Base-by-base conservation (phyloP, 441 rosid genomes). In the Erodium moschatum region DNA sequence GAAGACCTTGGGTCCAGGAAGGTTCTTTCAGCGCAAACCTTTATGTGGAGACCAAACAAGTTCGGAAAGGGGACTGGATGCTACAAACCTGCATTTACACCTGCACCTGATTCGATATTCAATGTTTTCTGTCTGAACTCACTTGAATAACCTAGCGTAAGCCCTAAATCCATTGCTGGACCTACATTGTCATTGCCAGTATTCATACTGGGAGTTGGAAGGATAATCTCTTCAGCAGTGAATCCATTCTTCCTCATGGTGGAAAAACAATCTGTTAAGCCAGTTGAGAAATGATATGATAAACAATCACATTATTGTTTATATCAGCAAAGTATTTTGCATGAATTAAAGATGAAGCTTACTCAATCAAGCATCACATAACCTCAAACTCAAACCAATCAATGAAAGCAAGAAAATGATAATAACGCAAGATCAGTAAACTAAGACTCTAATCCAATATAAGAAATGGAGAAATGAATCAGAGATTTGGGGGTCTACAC, bases 21-120 rank as follows among this genome's bases (percentile, higher is more conserved):
- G 81, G 87, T 79, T 50, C 87, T 78, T 74, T 89, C 89, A 19
- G 96, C 87, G 77, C 65, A 80, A 85, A 66, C 98, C 97, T 78
- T 75, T 85, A 67, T 76, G 84, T n/a, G 98, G 91, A 76, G 95
- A 93, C 97, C 96, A 91, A 68, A 93, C 98, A 66, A 93, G 82
- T 82, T 93, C 97, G 67, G 90, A 81, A 65, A 91, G 69, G 70
- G 85, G 84, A 74, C 83, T 83, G n/a, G 87, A 68, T 16, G 86
- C 79, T 70, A 73, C 60, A 87, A 79, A 76, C 82, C 88, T 82
- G 95, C 96, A 93, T 89, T 86, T 86, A 89, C 89, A 84, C 89
- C 90, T 85, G 90, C 82, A 81, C 85, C 83, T 62, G 80, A 75
- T 68, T 74, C 73, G 65, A 67, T 66, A 44, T 65, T 81, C 69